These are phyloP conservation scores for Neurospora sp. DNA, from an alignment of 495 filamentous ascomycete species.

Conservation along the genomic window DNA sequence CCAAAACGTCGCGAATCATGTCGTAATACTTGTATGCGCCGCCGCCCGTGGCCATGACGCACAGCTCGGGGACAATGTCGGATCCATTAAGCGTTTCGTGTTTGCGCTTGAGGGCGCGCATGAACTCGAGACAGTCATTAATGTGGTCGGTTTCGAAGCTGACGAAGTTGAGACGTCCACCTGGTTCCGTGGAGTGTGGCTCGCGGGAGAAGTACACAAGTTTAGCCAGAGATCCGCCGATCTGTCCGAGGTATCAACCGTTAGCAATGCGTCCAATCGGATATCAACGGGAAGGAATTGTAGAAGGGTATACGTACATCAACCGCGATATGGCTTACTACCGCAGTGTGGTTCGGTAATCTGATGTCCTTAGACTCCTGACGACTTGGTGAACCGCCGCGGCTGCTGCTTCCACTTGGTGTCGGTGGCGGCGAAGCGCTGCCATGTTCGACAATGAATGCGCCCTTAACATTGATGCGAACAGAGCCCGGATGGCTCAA, in stretches of 20 bases:
- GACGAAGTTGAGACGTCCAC: constrained; percentile 86
- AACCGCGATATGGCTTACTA: constrained; percentile 91
- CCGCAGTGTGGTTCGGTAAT: constrained; percentile 84
- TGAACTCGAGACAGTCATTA: constrained; percentile 82
- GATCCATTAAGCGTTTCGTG: constrained; percentile 61
- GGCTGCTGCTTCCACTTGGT: constrained; percentile 46
- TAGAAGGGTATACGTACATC: constrained; percentile 54
- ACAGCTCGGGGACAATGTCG: constrained; percentile 46
- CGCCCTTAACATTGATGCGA: constrained; percentile 89
- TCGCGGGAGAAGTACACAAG: constrained; percentile 95
- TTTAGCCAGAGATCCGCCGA: constrained; percentile 90
- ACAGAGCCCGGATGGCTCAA: constrained; percentile 78
- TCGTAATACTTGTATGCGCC: constrained; percentile 96
- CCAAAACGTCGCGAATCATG: constrained; percentile 66
- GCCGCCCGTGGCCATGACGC: constrained; percentile 89
- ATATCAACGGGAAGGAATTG: constrained; percentile 4
- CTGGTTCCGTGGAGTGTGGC: constrained; percentile 62
- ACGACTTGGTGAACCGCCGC: constrained; percentile 37
- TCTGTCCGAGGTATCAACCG: constrained; percentile 40
- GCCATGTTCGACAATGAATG: constrained; percentile 88
- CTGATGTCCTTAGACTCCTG: constrained; percentile 86
- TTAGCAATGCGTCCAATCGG: neutral
- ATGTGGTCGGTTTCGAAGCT: constrained; percentile 93
- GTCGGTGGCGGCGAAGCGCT: constrained; percentile 13
- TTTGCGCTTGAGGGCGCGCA: constrained; percentile 69